These are phyloP conservation scores for Daedaleopsis nitida DNA, from an alignment of 768 basidiomycete species.

Conservation along the genomic window DNA sequence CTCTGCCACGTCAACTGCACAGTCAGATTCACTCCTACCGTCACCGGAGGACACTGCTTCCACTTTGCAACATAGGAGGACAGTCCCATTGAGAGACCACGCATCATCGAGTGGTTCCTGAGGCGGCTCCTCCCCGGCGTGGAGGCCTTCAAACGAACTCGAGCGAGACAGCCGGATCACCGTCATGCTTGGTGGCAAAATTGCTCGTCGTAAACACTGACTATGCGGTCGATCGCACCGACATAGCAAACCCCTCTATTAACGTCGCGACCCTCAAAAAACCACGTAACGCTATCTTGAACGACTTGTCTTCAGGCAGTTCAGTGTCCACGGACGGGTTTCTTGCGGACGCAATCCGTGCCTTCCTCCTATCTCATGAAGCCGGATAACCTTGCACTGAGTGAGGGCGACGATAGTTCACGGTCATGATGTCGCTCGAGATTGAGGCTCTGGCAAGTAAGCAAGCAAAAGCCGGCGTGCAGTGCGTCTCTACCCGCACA, in stretches of 20 bases:
- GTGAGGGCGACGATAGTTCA: slow-evolving; percentile 75
- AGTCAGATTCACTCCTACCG: too few species aligned
- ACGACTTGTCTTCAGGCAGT: slow-evolving; percentile 42
- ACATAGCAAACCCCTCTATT: slow-evolving; percentile 40
- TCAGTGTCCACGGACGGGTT: slow-evolving; percentile 65
- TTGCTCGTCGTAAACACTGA: slow-evolving; percentile 81
- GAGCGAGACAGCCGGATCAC: slow-evolving; percentile 51
- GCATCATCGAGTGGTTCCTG: slow-evolving; percentile 59
- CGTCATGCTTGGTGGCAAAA: slow-evolving; percentile 73
- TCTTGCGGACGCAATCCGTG: slow-evolving; percentile 54
- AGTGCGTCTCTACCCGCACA: slow-evolving; percentile 36
- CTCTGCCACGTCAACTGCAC: too few species aligned
- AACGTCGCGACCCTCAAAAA: slow-evolving; percentile 61
- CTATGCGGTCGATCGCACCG: slow-evolving; percentile 47
- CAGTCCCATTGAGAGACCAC: slow-evolving; percentile 51
- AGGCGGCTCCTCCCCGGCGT: slow-evolving; percentile 64
- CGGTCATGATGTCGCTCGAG: slow-evolving; percentile 54
- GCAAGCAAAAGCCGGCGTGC: slow-evolving; percentile 56
- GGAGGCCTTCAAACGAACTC: slow-evolving; percentile 70
- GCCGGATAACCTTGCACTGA: slow-evolving; percentile 66
- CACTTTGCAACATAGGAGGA: slow-evolving; percentile 57
- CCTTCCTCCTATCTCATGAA: slow-evolving; percentile 72
- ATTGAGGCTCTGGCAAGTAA: slow-evolving; percentile 51
- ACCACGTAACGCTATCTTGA: slow-evolving; percentile 70
- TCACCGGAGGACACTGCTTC: slow-evolving; percentile 28